Percentiles rank a stretch among this genome's conserved stretches.
Evolutionary conservation across 306 rosid genomes (phyloP).

Genomic region (Glycine latifolia): DNA sequence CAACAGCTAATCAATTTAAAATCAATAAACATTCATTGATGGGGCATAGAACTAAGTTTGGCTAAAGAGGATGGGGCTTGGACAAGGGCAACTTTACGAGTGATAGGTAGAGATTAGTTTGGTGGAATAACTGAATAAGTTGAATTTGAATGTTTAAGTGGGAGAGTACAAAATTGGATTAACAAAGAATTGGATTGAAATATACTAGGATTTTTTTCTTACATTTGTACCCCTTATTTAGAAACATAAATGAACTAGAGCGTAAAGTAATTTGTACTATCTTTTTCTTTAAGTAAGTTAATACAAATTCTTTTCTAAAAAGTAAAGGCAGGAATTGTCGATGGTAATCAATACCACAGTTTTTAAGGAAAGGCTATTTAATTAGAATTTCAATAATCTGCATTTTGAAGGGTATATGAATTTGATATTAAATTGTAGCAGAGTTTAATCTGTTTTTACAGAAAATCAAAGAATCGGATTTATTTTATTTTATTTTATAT

Average conservation of each 20-base stretch:
- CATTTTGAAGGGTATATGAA: neutral
- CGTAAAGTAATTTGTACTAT: neutral
- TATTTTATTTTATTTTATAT: too few species aligned
- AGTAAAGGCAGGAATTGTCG: neutral
- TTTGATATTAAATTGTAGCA: neutral
- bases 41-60: neutral
- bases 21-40: neutral
- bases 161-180: neutral
- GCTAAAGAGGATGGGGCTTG: neutral
- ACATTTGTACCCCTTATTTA: neutral
- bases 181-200: neutral
- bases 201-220: neutral
- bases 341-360: neutral
- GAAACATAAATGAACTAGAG: neutral
- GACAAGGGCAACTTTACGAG: too few species aligned
- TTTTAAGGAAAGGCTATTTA: neutral
- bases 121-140: too few species aligned
- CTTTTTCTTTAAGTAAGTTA: neutral
- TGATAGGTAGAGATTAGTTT: too few species aligned
- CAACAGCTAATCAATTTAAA: neutral
- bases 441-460: neutral
- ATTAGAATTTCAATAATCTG: neutral
- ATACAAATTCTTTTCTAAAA: neutral
- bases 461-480: neutral
- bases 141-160: too few species aligned